Evolutionary conservation across 2,329 filamentous ascomycete genomes (phyloP).

Genomic region (Xylaria sp.): DNA sequence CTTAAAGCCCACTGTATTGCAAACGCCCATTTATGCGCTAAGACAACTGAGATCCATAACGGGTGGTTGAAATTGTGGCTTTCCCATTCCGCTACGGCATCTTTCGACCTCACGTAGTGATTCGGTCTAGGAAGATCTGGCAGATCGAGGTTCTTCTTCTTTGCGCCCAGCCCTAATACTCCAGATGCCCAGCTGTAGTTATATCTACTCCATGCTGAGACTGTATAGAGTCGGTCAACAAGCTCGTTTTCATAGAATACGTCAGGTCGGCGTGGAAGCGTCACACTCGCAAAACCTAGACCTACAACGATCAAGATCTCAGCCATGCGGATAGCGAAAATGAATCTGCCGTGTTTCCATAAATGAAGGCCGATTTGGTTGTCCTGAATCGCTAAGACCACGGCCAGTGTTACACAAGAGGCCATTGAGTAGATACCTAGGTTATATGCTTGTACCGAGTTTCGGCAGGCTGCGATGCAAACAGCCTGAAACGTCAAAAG

Average conservation of each 20-base stretch:
- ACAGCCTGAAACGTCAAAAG: slow-evolving; percentile 64
- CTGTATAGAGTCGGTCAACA: slow-evolving; percentile 73
- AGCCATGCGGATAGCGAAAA: slow-evolving; percentile 59
- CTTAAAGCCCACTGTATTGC: slow-evolving; percentile 69
- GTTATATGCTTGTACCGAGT: slow-evolving; percentile 63
- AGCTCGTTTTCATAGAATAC: slow-evolving; percentile 68
- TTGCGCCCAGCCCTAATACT: slow-evolving; percentile 65
- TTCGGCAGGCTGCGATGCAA: slow-evolving; percentile 60
- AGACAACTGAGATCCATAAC: slow-evolving; percentile 70
- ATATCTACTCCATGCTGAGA: slow-evolving; percentile 69
- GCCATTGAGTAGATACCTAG: slow-evolving; percentile 64
- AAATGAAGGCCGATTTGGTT: slow-evolving; percentile 52
- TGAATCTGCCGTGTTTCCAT: slow-evolving; percentile 48
- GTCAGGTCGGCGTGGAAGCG: slow-evolving; percentile 73
- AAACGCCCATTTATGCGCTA: slow-evolving; percentile 67
- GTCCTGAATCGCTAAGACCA: slow-evolving; percentile 59
- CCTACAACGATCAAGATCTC: slow-evolving; percentile 59
- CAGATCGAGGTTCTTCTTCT: slow-evolving; percentile 70
- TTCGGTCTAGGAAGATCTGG: slow-evolving; percentile 71
- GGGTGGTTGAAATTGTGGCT: slow-evolving; percentile 57
- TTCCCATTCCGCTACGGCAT: slow-evolving; percentile 63
- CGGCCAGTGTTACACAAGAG: slow-evolving; percentile 59
- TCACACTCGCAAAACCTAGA: slow-evolving; percentile 61
- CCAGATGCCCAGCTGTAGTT: slow-evolving; percentile 73
- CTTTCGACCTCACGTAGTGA: slow-evolving; percentile 63